Base-by-base conservation (phyloP, 805 yeast genomes). In the Peterozyma xylosa region DNA sequence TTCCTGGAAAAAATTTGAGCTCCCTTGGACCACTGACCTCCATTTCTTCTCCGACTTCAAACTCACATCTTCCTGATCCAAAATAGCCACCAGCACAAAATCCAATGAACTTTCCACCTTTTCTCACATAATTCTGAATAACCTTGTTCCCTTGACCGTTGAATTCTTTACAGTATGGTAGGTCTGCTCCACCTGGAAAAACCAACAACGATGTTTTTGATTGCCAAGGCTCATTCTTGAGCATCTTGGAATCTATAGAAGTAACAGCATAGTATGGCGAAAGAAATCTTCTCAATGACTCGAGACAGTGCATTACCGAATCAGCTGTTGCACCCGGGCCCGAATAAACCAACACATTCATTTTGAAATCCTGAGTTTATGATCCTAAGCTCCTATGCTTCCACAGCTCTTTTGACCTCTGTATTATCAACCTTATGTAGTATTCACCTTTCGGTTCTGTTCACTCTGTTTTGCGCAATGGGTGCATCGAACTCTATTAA, bases 21-120 rank as follows among this genome's bases (percentile, higher is more conserved):
- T 93, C 97, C 50, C 99, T 71, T 1, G 83, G 60, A 0, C 99
- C 99, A 39, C 82, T 70, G 2, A 93, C 96, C 56, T 87, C 96
- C 73, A 87, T 67, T 1, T 46, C 47, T 52, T 78, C 67, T 2
- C 93, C 95, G 30, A 75, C 81, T 53, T 87, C 96, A 59, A 93
- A 93, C 56, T 91, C 97, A 51, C 86, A 81, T 35, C 82, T 62
- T 0, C 73, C 62, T 11, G 90, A 73, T 1, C 82, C 91, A 56
- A 78, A 93, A 63, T 93, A 93, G 0, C 86, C 98, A 37, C 99
- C 99, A 9, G 99, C 93, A 64, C 99, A 93, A 50, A 93, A 78
- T 0, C 99, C 99, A 16, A 91, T 60, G 55, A 68, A 88, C 40
- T 70, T 67, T 2, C 99, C 99, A 30, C 98, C 99, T 43, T 70